phyloP scores from a whole-genome alignment of 2,329 filamentous ascomycete genomes.

The Aspergillus intermedius region DNA sequence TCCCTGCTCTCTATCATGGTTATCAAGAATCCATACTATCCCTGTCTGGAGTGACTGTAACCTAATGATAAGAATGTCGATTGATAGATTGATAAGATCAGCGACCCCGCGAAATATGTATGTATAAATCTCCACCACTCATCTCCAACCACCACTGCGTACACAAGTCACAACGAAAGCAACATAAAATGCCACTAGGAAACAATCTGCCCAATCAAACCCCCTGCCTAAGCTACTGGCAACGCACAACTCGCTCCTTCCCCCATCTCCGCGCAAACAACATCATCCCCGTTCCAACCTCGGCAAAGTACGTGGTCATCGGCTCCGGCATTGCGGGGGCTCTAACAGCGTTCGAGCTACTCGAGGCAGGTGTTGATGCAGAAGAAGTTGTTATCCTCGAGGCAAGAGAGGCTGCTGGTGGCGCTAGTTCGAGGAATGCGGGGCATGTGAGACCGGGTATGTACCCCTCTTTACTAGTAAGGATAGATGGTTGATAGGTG shows the following conservation, averaged over 20 bases:
- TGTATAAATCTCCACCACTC: background rate
- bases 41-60: background rate
- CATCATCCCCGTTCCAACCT: constrained; percentile 20
- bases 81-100: background rate
- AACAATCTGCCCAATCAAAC: constrained; percentile 15
- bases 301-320: constrained; percentile 34
- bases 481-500: background rate
- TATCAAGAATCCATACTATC: background rate
- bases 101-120: background rate
- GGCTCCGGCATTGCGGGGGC: constrained; percentile 41
- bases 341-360: constrained; percentile 36
- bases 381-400: constrained; percentile 37
- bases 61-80: background rate
- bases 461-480: background rate
- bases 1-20: background rate
- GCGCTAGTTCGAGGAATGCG: constrained; percentile 42
- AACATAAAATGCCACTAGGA: background rate
- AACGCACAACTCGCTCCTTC: constrained; percentile 40
- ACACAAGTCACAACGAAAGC: background rate
- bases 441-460: constrained; percentile 36
- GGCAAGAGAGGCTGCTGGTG: constrained; percentile 40
- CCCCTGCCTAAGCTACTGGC: constrained; percentile 39
- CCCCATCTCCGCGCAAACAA: constrained; percentile 37
- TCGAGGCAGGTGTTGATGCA: constrained; percentile 28
- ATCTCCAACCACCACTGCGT: background rate